Percentiles rank a stretch among this genome's conserved stretches.
Conservation (phyloP, 352 stramenopile genomes). For the Pythium periplocum region DNA sequence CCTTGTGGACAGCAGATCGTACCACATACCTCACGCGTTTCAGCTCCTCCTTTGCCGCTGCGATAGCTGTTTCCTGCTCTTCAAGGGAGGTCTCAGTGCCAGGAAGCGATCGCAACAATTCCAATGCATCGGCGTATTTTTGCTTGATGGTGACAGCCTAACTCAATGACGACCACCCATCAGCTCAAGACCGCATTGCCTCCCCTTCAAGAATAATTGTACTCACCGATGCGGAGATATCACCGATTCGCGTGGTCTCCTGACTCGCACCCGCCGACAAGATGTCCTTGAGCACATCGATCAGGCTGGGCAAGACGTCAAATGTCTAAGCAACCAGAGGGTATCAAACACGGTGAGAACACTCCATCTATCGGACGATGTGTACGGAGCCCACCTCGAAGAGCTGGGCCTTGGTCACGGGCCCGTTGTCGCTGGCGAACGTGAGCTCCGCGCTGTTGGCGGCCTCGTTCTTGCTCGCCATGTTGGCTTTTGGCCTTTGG, state of each 20-base stretch:
- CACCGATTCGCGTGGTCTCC: slow-evolving; percentile 71
- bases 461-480: slow-evolving; percentile 18
- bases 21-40: slow-evolving; percentile 61
- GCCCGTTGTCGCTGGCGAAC: slow-evolving; percentile 30
- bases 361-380: background rate
- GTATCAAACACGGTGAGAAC: slow-evolving; percentile 1
- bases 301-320: slow-evolving; percentile 75
- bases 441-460: slow-evolving; percentile 24
- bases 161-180: slow-evolving; percentile 1
- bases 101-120: slow-evolving; percentile 61
- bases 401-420: slow-evolving; percentile 62
- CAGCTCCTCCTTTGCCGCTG: slow-evolving; percentile 59
- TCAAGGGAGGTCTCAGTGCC: slow-evolving; percentile 75
- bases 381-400: slow-evolving; percentile 37
- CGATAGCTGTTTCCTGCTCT: slow-evolving; percentile 70
- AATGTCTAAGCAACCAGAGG: slow-evolving; percentile 41
- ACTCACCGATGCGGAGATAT: slow-evolving; percentile 70
- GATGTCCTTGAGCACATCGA: slow-evolving; percentile 84
- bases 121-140: slow-evolving; percentile 66
- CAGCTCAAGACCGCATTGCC: background rate
- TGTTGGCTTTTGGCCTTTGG: slow-evolving; percentile 1
- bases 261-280: slow-evolving; percentile 65
- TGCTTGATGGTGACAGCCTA: slow-evolving; percentile 72
- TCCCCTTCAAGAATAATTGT: slow-evolving; percentile 2
- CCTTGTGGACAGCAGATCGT: background rate